Percentiles rank a stretch among this genome's conserved stretches.
Conservation (phyloP, 176 grass and related monocot genomes). For the Miscanthus lutarioriparius region DNA sequence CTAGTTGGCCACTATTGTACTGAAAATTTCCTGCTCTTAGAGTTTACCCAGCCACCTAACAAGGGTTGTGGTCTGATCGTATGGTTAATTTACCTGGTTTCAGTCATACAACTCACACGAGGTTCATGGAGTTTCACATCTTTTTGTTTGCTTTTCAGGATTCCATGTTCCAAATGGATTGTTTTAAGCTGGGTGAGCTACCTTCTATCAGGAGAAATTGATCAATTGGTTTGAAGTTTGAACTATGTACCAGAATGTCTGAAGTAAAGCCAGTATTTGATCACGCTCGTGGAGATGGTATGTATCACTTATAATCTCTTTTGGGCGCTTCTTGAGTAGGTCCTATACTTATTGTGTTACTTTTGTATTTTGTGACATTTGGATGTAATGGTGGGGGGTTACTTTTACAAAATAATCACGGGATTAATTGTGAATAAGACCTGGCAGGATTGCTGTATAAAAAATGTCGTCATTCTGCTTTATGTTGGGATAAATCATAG, state of each 20-base stretch:
- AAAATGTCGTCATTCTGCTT: not conserved
- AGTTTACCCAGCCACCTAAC: not conserved
- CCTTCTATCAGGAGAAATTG: slow-evolving; percentile 23
- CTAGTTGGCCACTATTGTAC: not conserved
- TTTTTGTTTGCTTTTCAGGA: slow-evolving; percentile 28
- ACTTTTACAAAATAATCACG: slow-evolving; percentile 9
- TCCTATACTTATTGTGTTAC: not conserved
- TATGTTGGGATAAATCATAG: not conserved
- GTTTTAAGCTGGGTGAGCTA: not conserved
- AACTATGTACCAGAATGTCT: slow-evolving; percentile 41
- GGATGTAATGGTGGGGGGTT: not conserved
- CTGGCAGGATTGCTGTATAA: slow-evolving; percentile 8
- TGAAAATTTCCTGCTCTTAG: not conserved
- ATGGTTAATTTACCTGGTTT: not conserved
- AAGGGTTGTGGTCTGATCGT: not conserved
- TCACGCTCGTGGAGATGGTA: slow-evolving; percentile 60
- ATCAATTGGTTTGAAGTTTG: slow-evolving; percentile 51
- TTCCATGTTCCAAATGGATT: slow-evolving; percentile 14
- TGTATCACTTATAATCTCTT: not conserved
- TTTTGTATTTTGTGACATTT: slow-evolving; percentile 17
- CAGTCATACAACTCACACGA: not conserved
- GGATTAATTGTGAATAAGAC: not conserved
- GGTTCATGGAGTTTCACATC: slow-evolving; percentile 26
- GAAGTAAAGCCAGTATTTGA: slow-evolving; percentile 39
- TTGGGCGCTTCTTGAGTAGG: not conserved